Conservation (phyloP, 2,329 filamentous ascomycete species). For the Curvularia hawaiiensis region DNA sequence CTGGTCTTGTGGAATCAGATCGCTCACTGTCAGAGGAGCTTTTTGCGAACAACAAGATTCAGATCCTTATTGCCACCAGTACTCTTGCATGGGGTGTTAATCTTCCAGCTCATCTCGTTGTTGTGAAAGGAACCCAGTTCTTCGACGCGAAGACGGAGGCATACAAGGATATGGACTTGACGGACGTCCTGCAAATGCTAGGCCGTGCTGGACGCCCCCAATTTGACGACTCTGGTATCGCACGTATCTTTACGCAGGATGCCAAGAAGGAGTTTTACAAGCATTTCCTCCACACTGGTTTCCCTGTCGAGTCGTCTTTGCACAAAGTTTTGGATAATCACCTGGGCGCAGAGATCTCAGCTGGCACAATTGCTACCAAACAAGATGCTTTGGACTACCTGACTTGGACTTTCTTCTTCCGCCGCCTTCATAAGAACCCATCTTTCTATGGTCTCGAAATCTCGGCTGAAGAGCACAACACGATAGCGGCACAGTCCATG, state of each 20-base stretch:
- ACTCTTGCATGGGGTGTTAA: constrained; percentile 99
- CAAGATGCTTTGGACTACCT: constrained; percentile 97
- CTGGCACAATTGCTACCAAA: constrained; percentile 89
- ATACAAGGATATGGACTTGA: constrained; percentile 98
- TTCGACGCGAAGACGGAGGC: constrained; percentile 98
- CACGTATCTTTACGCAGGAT: constrained; percentile 96
- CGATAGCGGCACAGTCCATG: constrained; percentile 78
- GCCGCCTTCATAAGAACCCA: constrained; percentile 94
- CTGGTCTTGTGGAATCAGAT: constrained; percentile 93
- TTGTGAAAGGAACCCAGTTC: constrained; percentile 97
- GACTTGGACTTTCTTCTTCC: constrained; percentile 99
- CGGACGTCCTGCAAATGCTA: constrained; percentile 97
- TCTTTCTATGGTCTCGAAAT: constrained; percentile 98
- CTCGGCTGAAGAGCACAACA: constrained; percentile 89
- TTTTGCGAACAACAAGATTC: constrained; percentile 97
- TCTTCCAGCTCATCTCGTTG: constrained; percentile 91
- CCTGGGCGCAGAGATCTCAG: constrained; percentile 90
- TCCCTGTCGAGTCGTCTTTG: constrained; percentile 94
- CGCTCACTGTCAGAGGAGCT: constrained; percentile 90
- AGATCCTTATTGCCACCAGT: constrained; percentile 93
- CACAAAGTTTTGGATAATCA: constrained; percentile 98
- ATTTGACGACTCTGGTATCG: constrained; percentile 94
- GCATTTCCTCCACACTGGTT: constrained; percentile 97
- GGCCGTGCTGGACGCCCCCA: constrained; percentile 94
- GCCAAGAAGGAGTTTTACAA: constrained; percentile 99